Conservation (phyloP, 2,329 filamentous ascomycete species). For the Aspergillus proliferans region DNA sequence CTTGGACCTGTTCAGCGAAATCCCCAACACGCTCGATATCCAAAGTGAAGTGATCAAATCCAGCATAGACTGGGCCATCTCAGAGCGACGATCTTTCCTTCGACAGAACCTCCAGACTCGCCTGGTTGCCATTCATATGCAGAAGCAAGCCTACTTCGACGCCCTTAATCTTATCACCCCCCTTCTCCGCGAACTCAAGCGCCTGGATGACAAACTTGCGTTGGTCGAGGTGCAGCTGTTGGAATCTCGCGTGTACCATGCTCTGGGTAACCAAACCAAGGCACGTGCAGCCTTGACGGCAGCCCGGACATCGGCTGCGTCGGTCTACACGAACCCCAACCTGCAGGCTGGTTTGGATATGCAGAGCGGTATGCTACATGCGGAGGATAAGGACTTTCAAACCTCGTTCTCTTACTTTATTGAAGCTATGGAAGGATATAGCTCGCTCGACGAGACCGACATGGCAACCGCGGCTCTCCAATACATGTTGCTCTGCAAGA, state of each 20-base stretch:
- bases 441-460: conserved; percentile 76
- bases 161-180: conserved; percentile 94
- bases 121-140: conserved; percentile 89
- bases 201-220: conserved; percentile 95
- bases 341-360: conserved; percentile 96
- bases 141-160: conserved; percentile 96
- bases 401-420: conserved; percentile 99
- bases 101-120: conserved; percentile 97
- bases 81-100: conserved; percentile 89
- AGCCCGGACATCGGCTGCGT: conserved; percentile 89
- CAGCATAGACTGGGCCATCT: conserved; percentile 98
- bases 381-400: conserved; percentile 98
- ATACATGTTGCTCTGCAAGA: conserved; percentile 99
- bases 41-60: conserved; percentile 95
- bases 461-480: conserved; percentile 96
- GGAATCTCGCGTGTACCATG: conserved; percentile 95
- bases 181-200: conserved; percentile 92
- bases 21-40: conserved; percentile 88
- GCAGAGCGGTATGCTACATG: conserved; percentile 98
- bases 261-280: conserved; percentile 92
- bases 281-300: conserved; percentile 90
- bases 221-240: conserved; percentile 96
- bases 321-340: conserved; percentile 91
- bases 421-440: conserved; percentile 95
- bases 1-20: conserved; percentile 87